phyloP scores from a whole-genome alignment of 2,329 filamentous ascomycete species.

The Paecilomyces sp. region DNA sequence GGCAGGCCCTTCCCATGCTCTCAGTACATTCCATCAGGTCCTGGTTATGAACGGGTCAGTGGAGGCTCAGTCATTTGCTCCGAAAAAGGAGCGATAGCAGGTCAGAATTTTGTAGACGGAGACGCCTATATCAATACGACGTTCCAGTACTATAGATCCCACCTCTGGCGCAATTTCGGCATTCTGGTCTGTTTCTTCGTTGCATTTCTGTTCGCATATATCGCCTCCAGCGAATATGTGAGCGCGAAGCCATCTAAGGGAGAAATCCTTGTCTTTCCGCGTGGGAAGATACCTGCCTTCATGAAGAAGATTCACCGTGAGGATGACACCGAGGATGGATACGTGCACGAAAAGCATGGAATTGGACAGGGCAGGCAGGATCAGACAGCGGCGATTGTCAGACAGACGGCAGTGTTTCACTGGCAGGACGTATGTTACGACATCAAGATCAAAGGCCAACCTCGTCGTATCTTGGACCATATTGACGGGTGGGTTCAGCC shows the following conservation, averaged over 20 bases:
- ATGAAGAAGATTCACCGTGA: constrained; percentile 17
- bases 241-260: constrained; percentile 63
- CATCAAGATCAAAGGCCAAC: constrained; percentile 70
- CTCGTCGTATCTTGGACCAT: constrained; percentile 69
- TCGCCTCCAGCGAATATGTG: constrained; percentile 56
- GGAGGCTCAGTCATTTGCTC: constrained; percentile 48
- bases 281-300: constrained; percentile 52
- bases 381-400: constrained; percentile 43
- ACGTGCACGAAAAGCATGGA: background rate
- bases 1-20: constrained; percentile 40
- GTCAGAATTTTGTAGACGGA: constrained; percentile 48
- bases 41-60: constrained; percentile 8
- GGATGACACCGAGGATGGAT: constrained; percentile 10
- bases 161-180: constrained; percentile 65
- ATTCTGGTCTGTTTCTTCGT: constrained; percentile 59
- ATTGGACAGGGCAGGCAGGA: constrained; percentile 22
- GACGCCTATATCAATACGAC: constrained; percentile 49
- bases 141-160: constrained; percentile 50
- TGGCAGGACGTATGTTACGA: constrained; percentile 82
- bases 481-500: constrained; percentile 94
- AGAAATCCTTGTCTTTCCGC: constrained; percentile 67
- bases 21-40: constrained; percentile 33
- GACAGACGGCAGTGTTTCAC: constrained; percentile 72
- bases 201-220: constrained; percentile 56
- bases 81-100: constrained; percentile 51